Conservation (phyloP, 2,329 filamentous ascomycete genomes). For the Ceratocystiopsis brevicomis region DNA sequence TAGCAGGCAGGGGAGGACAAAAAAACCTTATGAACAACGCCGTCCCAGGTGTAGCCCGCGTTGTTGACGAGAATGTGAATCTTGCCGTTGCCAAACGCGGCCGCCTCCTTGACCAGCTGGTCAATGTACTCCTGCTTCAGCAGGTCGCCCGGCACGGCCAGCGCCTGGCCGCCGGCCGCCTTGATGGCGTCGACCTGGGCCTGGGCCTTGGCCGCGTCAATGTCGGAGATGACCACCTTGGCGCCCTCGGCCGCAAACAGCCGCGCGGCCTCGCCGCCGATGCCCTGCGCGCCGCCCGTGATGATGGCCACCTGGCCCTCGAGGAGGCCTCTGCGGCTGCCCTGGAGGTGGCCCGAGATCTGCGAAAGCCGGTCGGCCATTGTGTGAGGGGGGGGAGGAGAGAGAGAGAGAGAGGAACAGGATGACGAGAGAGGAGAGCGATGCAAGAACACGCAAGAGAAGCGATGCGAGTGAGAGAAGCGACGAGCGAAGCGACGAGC, state of each 20-base stretch:
- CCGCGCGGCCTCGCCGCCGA: slow-evolving; percentile 66
- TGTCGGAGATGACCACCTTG: slow-evolving; percentile 67
- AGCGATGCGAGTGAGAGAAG: background rate
- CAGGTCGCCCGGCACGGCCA: slow-evolving; percentile 61
- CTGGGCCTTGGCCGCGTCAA: slow-evolving; percentile 56
- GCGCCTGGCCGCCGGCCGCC: slow-evolving; percentile 41
- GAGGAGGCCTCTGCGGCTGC: slow-evolving; percentile 45
- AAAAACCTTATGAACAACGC: slow-evolving; percentile 56
- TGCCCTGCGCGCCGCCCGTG: slow-evolving; percentile 72
- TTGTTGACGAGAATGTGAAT: slow-evolving; percentile 88
- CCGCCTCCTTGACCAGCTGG: slow-evolving; percentile 52
- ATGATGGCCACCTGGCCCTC: slow-evolving; percentile 70
- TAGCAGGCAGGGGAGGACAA: too few relatives aligned
- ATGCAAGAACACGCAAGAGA: too few relatives aligned
- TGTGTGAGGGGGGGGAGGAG: too few relatives aligned
- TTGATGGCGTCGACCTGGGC: slow-evolving; percentile 54
- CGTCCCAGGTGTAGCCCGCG: slow-evolving; percentile 84
- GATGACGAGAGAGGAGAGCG: background rate
- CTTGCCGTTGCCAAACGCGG: slow-evolving; percentile 68
- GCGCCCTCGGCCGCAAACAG: slow-evolving; percentile 79
- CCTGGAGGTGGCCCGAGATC: slow-evolving; percentile 64
- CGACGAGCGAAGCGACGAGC: too few relatives aligned
- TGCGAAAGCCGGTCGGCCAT: slow-evolving; percentile 47
- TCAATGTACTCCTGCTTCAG: slow-evolving; percentile 52
- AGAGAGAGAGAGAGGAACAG: background rate